Evolutionary conservation across 768 basidiomycete species (phyloP).

Genomic region (Amanita subjunquillea): DNA sequence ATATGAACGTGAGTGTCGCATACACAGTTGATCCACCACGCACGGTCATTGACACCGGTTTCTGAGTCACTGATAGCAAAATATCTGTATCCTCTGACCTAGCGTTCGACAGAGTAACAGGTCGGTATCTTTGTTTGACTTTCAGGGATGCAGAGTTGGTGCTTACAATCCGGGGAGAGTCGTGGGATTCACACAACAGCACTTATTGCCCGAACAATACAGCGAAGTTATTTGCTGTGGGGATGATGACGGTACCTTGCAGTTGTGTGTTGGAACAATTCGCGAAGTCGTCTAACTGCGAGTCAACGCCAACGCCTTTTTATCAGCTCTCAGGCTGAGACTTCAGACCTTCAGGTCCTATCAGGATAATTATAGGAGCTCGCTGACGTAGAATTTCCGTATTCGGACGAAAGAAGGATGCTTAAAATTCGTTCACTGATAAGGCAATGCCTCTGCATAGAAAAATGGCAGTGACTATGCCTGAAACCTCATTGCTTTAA

Average conservation of each 20-base stretch:
- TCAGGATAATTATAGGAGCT: conserved; percentile 29
- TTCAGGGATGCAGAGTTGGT: neutral
- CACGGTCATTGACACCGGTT: neutral
- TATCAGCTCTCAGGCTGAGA: neutral
- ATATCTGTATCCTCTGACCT: neutral
- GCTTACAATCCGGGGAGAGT: conserved; percentile 15
- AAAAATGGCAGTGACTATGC: no score
- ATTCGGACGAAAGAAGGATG: conserved; percentile 22
- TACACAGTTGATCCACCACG: neutral
- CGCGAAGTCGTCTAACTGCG: no score
- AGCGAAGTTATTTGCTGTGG: conserved; percentile 26
- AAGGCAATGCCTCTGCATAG: conserved; percentile 6
- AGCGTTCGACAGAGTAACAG: no score
- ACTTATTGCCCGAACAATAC: conserved; percentile 24
- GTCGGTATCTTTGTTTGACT: no score
- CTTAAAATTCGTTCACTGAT: conserved; percentile 21
- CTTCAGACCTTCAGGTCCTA: conserved; percentile 13
- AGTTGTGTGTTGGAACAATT: no score
- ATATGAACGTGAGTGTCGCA: neutral
- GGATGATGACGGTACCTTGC: neutral
- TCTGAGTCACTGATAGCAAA: neutral
- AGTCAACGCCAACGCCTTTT: neutral
- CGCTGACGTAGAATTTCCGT: conserved; percentile 28
- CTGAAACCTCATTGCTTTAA: conserved; percentile 23
- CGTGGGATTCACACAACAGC: neutral